These are phyloP conservation scores for Biscutella auriculata DNA, from an alignment of 441 rosid species.

Conservation along the genomic window DNA sequence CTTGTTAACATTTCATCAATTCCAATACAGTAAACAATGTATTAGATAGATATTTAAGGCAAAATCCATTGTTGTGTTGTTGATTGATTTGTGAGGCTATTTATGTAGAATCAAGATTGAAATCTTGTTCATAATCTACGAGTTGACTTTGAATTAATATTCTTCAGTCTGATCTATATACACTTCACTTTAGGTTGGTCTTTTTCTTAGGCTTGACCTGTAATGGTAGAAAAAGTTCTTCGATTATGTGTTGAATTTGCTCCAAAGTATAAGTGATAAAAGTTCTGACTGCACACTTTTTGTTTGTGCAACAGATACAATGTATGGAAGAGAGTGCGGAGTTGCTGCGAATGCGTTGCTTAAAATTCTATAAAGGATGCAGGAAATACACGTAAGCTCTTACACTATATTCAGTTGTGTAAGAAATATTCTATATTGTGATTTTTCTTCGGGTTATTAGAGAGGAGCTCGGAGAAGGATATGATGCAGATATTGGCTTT, in stretches of 20 bases:
- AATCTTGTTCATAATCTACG: neutral
- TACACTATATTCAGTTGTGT: neutral
- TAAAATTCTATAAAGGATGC: constrained; percentile 82
- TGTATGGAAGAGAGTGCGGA: constrained; percentile 81
- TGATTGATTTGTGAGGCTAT: neutral
- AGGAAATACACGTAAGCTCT: constrained; percentile 72
- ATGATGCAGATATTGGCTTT: constrained; percentile 87
- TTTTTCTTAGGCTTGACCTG: neutral
- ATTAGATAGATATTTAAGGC: neutral
- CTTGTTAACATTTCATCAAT: neutral
- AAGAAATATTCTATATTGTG: neutral
- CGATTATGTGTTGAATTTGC: neutral
- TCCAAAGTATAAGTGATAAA: neutral
- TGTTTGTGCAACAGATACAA: constrained; percentile 58
- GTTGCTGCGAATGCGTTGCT: constrained; percentile 56
- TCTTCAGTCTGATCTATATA: neutral
- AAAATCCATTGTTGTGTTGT: neutral
- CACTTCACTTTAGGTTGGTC: neutral
- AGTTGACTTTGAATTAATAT: constrained; percentile 1
- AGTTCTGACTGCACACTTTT: neutral
- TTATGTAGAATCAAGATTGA: neutral
- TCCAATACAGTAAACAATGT: too few species aligned
- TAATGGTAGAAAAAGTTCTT: neutral
- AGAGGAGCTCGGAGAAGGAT: constrained; percentile 94
- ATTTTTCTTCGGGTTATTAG: constrained; percentile 26